Evolutionary conservation across 768 basidiomycete genomes (phyloP), one percentile per base, ranked within the genome.

Genomic region (Zangia roseola): DNA sequence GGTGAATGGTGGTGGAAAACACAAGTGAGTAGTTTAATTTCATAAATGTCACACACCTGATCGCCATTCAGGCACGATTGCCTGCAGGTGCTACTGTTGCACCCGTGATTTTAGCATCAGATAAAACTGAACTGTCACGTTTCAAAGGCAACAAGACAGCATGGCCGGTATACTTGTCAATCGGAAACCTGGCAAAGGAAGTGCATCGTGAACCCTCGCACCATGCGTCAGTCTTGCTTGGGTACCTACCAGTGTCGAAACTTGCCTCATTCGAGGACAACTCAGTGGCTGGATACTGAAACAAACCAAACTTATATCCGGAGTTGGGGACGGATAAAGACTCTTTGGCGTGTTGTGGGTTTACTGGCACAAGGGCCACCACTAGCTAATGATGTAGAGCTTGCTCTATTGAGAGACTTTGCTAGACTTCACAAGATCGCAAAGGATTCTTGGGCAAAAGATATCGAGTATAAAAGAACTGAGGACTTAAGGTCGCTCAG

Each of bases 1-100:
- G 50, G 16, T 2, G 53, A 55, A n/a, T 50, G 49, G 49, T 55
- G 53, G 50, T 55, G 53, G 53, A 12, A 55, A 5, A 43, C 23
- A 1, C 46, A 43, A 31, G 36, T 35, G 17, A 44, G 24, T 33
- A 4, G 4, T 4, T 4, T 14, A 21, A 23, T 12, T 9, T 0
- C 28, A 9, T n/a, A n/a, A n/a, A 12, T 30, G 8, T 30, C n/a
- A 19, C n/a, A 2, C 5, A 21, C 25, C 36, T 38, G 12, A 45
- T n/a, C 16, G 21, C 3, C 7, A 30, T 38, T 23, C 5, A 46
- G 37, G 0, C 26, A 1, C 26, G 10, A 0, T 31, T 39, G 6
- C 45, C 37, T 0, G 1, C 1, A 3, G 45, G 21, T 0, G 16
- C 28, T 6, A 38, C 21, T 0, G 6, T 46, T 14, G 5, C 26